A percentile compares a stretch with the other conserved stretches of the same genome.
Evolutionary conservation across 495 filamentous ascomycete genomes (phyloP).

Genomic region (Xylaria bambusicola): DNA sequence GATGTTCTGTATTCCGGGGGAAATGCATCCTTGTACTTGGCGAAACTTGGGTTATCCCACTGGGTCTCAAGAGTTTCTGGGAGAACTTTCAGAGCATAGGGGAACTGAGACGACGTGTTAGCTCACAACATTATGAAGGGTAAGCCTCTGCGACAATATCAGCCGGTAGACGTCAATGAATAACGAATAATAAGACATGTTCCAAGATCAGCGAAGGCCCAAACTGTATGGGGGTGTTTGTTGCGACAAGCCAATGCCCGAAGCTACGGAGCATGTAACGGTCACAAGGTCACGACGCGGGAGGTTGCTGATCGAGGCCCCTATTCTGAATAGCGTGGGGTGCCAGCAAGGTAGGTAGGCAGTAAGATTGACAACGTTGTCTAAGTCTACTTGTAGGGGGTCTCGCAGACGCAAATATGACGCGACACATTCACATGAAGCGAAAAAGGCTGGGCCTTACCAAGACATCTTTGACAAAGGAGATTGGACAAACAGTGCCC

Average conservation of each 20-base stretch:
- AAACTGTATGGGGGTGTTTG: slow-evolving; percentile 3
- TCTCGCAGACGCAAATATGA: slow-evolving; percentile 14
- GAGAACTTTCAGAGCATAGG: slow-evolving; percentile 65
- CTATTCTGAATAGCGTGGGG: slow-evolving; percentile 5
- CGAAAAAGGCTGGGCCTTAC: slow-evolving; percentile 48
- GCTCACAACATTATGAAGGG: slow-evolving; percentile 7
- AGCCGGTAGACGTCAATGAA: neutral
- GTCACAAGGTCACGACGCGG: slow-evolving; percentile 6
- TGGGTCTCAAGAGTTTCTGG: slow-evolving; percentile 56
- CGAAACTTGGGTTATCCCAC: slow-evolving; percentile 61
- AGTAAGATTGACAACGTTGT: neutral
- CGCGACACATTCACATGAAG: neutral
- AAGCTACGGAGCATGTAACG: slow-evolving; percentile 4
- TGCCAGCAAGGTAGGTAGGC: slow-evolving; percentile 2
- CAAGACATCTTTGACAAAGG: slow-evolving; percentile 70
- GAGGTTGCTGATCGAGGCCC: slow-evolving; percentile 6
- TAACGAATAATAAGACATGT: slow-evolving; percentile 7
- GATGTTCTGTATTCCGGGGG: slow-evolving; percentile 56
- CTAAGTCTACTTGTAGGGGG: neutral
- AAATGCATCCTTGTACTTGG: slow-evolving; percentile 62
- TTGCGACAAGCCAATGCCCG: slow-evolving; percentile 8
- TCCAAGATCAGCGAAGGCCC: slow-evolving; percentile 3
- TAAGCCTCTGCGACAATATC: neutral
- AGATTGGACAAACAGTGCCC: slow-evolving; percentile 70
- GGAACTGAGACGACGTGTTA: slow-evolving; percentile 56